Percentiles rank a stretch among this genome's conserved stretches.
Conservation (phyloP, 768 basidiomycete genomes). For the Cystobasidium ongulense region DNA sequence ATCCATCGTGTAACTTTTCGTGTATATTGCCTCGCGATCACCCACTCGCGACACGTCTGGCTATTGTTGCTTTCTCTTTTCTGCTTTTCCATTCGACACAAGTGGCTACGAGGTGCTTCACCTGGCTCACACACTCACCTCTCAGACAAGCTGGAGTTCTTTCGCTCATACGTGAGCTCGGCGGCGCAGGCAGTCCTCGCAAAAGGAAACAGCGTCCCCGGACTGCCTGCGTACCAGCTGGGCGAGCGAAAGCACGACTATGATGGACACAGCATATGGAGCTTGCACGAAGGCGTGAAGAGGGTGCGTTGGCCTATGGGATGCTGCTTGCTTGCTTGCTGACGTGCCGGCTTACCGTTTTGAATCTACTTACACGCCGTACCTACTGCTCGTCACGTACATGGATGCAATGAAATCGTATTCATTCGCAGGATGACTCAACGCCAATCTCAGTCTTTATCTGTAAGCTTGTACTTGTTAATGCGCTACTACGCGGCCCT, state of each 20-base stretch:
- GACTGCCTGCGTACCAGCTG: conserved; percentile 36
- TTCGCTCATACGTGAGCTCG: conserved; percentile 21
- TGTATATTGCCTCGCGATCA: neutral
- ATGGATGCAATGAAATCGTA: neutral
- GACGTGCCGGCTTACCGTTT: neutral
- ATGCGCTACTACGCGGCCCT: neutral
- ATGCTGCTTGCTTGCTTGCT: neutral
- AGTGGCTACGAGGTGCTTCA: too few relatives aligned
- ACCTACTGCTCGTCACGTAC: neutral
- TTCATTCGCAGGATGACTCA: conserved; percentile 65
- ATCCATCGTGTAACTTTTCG: too few relatives aligned
- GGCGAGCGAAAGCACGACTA: conserved; percentile 32
- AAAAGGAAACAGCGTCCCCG: conserved; percentile 35
- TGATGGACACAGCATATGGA: conserved; percentile 68
- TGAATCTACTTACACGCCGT: neutral
- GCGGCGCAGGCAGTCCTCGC: conserved; percentile 29
- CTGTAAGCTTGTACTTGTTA: conserved; percentile 56
- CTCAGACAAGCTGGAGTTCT: conserved; percentile 10
- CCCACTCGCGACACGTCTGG: neutral
- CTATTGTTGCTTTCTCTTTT: neutral
- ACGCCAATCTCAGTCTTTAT: conserved; percentile 80
- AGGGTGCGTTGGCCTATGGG: conserved; percentile 52
- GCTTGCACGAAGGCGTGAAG: conserved; percentile 76
- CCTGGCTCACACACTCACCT: neutral
- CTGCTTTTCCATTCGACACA: too few relatives aligned